These are phyloP conservation scores for Phytopythium chamaehyphon DNA, from an alignment of 352 stramenopile genomes.

Conservation along the genomic window DNA sequence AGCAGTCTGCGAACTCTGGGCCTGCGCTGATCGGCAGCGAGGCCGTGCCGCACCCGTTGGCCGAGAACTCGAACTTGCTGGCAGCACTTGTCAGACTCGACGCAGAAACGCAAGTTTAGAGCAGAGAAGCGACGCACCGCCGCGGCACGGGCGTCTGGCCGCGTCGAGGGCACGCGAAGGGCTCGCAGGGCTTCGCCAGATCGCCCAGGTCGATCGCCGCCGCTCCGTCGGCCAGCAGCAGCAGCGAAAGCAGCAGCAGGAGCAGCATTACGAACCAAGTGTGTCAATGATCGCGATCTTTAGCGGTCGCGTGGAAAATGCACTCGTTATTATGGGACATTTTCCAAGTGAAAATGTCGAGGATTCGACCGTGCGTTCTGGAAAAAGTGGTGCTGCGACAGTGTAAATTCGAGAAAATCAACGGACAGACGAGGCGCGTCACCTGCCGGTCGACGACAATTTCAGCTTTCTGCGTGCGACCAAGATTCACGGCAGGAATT, in stretches of 20 bases:
- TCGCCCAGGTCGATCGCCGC: slow-evolving; percentile 14
- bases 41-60: slow-evolving; percentile 72
- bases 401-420: too few species aligned
- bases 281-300: not conserved
- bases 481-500: too few species aligned
- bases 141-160: slow-evolving; percentile 18
- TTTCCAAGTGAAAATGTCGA: too few species aligned
- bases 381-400: too few species aligned
- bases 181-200: slow-evolving; percentile 34
- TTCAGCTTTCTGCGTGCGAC: too few species aligned
- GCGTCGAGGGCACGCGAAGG: slow-evolving; percentile 31
- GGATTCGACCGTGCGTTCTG: too few species aligned
- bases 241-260: not conserved
- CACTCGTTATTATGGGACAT: too few species aligned
- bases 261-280: too few species aligned
- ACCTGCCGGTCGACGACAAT: too few species aligned
- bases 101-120: not conserved
- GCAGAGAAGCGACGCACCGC: slow-evolving; percentile 11
- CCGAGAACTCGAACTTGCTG: slow-evolving; percentile 69
- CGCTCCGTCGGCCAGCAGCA: not conserved
- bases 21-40: slow-evolving; percentile 41
- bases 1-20: slow-evolving; percentile 63
- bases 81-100: slow-evolving; percentile 1
- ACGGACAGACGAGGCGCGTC: too few species aligned
- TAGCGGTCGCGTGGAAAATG: not conserved